These are phyloP conservation scores for Epichloe scottii DNA, from an alignment of 2,329 filamentous ascomycete species.

Conservation along the genomic window DNA sequence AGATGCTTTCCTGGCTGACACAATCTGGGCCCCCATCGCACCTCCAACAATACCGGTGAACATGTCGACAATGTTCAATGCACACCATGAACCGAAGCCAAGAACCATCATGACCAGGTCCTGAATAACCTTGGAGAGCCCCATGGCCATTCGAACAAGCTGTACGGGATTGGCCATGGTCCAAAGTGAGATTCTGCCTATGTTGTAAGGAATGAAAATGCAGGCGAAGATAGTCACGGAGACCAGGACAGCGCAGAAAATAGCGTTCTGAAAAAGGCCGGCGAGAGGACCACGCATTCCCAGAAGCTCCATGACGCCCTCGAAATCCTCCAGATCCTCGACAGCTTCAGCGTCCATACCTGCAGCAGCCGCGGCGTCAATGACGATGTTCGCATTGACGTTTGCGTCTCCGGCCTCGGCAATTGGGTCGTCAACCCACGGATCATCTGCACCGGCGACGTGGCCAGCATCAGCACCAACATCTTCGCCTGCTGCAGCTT, in stretches of 20 bases:
- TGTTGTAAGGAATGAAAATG: slow-evolving; percentile 83
- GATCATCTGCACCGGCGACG: slow-evolving; percentile 39
- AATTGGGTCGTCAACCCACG: slow-evolving; percentile 12
- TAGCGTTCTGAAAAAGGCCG: slow-evolving; percentile 83
- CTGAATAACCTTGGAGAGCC: slow-evolving; percentile 64
- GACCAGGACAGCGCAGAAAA: slow-evolving; percentile 87
- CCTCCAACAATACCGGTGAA: slow-evolving; percentile 23
- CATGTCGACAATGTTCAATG: slow-evolving; percentile 27
- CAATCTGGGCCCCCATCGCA: slow-evolving; percentile 15
- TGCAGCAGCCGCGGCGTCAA: slow-evolving; percentile 36
- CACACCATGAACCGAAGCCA: slow-evolving; percentile 38
- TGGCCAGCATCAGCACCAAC: slow-evolving; percentile 32
- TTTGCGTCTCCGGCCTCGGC: slow-evolving; percentile 24
- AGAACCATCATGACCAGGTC: slow-evolving; percentile 57
- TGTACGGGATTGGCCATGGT: slow-evolving; percentile 68
- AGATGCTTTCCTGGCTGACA: slow-evolving; percentile 24
- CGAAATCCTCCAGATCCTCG: slow-evolving; percentile 84
- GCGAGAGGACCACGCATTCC: slow-evolving; percentile 90
- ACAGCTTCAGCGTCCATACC: slow-evolving; percentile 64
- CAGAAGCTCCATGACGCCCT: slow-evolving; percentile 90
- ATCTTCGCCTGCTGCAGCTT: slow-evolving; percentile 22
- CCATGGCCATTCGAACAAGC: slow-evolving; percentile 59
- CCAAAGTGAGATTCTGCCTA: slow-evolving; percentile 74
- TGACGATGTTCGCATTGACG: slow-evolving; percentile 17
- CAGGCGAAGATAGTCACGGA: slow-evolving; percentile 75